phyloP scores from a whole-genome alignment of 2,329 filamentous ascomycete genomes.

The Cytospora piceicola region DNA sequence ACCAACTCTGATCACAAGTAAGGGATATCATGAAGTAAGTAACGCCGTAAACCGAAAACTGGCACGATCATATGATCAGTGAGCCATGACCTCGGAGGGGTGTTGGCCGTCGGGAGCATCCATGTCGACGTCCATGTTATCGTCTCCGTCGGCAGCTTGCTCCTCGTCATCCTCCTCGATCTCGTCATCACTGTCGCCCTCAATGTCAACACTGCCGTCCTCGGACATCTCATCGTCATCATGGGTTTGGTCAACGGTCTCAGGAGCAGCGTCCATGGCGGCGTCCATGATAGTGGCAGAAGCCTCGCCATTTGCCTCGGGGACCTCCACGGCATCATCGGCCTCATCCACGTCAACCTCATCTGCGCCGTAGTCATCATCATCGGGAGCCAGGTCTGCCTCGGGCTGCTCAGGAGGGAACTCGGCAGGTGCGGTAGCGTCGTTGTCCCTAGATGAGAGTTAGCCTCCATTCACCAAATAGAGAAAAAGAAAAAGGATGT shows the following conservation, averaged over 20 bases:
- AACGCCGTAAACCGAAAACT: conserved; percentile 28
- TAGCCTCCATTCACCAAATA: neutral
- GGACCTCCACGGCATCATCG: conserved; percentile 56
- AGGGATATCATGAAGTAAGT: conserved; percentile 31
- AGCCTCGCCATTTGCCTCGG: conserved; percentile 38
- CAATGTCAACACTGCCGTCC: conserved; percentile 46
- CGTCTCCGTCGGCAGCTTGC: conserved; percentile 36
- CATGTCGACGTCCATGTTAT: conserved; percentile 44
- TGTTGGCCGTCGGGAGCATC: conserved; percentile 26
- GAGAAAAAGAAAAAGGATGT: neutral
- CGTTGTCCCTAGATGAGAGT: conserved; percentile 75
- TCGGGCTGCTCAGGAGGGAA: conserved; percentile 98
- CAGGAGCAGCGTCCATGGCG: conserved; percentile 39
- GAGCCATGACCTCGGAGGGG: conserved; percentile 30
- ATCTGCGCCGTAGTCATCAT: conserved; percentile 88
- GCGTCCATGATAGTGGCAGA: conserved; percentile 36
- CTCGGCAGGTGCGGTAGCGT: conserved; percentile 92
- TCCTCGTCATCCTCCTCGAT: conserved; percentile 42
- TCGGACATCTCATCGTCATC: conserved; percentile 45
- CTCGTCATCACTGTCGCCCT: conserved; percentile 46
- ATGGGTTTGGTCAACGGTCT: conserved; percentile 36
- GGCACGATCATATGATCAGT: conserved; percentile 23
- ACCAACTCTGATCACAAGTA: conserved; percentile 26
- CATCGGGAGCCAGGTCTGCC: conserved; percentile 83
- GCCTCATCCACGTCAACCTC: conserved; percentile 77